These are phyloP conservation scores for Pleomassaria siparia DNA, from an alignment of 2,329 filamentous ascomycete species.

Conservation along the genomic window DNA sequence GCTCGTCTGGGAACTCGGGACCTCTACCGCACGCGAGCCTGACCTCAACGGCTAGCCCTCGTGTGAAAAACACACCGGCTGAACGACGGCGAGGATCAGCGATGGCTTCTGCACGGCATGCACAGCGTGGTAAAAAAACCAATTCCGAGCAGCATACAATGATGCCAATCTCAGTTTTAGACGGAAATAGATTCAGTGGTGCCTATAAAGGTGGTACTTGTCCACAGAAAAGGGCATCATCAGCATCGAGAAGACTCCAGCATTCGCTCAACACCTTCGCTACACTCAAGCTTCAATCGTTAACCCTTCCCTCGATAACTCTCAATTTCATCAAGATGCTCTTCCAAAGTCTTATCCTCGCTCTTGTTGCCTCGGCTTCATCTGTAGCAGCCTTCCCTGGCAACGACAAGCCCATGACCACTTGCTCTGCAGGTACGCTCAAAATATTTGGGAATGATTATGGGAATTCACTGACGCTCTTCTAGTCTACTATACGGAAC, in stretches of 20 bases:
- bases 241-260: conserved; percentile 8
- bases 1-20: no score
- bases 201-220: conserved; percentile 15
- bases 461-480: not conserved
- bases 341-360: conserved; percentile 17
- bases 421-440: conserved; percentile 20
- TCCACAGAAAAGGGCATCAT: conserved; percentile 5
- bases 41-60: conserved; percentile 8
- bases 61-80: conserved; percentile 3
- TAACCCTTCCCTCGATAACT: not conserved
- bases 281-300: conserved; percentile 1
- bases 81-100: conserved; percentile 7
- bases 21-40: conserved; percentile 8
- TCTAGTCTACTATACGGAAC: conserved; percentile 18
- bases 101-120: conserved; percentile 10
- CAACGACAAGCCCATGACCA: conserved; percentile 3
- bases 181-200: conserved; percentile 3
- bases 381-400: conserved; percentile 17
- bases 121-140: conserved; percentile 1
- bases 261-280: conserved; percentile 7
- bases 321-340: conserved; percentile 19
- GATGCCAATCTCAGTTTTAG: conserved; percentile 1
- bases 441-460: not conserved
- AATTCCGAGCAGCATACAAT: not conserved
- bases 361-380: conserved; percentile 20